Percentiles rank a stretch among this genome's conserved stretches.
Conservation (phyloP, 805 yeast genomes). For the Teunomyces funiuensis region DNA sequence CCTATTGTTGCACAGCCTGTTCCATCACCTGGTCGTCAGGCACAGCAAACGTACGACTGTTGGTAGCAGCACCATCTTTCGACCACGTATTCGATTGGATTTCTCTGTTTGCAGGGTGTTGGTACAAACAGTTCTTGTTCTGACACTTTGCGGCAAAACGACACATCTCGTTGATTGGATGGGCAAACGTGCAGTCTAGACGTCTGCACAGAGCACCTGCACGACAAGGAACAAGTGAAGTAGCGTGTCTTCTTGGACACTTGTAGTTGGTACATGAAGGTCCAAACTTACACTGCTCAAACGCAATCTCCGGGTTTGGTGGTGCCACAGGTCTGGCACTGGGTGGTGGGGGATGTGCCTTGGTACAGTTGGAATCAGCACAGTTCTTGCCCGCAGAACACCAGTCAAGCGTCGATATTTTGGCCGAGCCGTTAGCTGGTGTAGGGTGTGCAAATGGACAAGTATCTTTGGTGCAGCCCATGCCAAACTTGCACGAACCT, state of each 20-base stretch:
- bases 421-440: slow-evolving; percentile 74
- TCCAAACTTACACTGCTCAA: slow-evolving; percentile 85
- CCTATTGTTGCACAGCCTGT: slow-evolving; percentile 24
- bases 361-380: slow-evolving; percentile 57
- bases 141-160: slow-evolving; percentile 76
- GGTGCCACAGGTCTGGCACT: slow-evolving; percentile 31
- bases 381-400: slow-evolving; percentile 72
- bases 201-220: slow-evolving; percentile 78
- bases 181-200: slow-evolving; percentile 78
- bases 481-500: slow-evolving; percentile 74
- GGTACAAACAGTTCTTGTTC: slow-evolving; percentile 67
- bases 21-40: slow-evolving; percentile 74
- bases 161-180: slow-evolving; percentile 78
- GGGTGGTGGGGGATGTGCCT: slow-evolving; percentile 80
- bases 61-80: slow-evolving; percentile 39
- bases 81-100: slow-evolving; percentile 37
- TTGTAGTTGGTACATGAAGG: slow-evolving; percentile 69
- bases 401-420: slow-evolving; percentile 69
- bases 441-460: slow-evolving; percentile 94
- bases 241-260: slow-evolving; percentile 86
- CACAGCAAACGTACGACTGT: slow-evolving; percentile 72
- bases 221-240: slow-evolving; percentile 71
- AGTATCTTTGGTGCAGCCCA: slow-evolving; percentile 67
- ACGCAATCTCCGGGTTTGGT: slow-evolving; percentile 44
- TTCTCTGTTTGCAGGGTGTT: slow-evolving; percentile 78